Percentiles rank a stretch among this genome's conserved stretches.
These are phyloP conservation scores for Bipolaris zeicola DNA, from an alignment of 2,329 filamentous ascomycete species.

Conservation along the genomic window DNA sequence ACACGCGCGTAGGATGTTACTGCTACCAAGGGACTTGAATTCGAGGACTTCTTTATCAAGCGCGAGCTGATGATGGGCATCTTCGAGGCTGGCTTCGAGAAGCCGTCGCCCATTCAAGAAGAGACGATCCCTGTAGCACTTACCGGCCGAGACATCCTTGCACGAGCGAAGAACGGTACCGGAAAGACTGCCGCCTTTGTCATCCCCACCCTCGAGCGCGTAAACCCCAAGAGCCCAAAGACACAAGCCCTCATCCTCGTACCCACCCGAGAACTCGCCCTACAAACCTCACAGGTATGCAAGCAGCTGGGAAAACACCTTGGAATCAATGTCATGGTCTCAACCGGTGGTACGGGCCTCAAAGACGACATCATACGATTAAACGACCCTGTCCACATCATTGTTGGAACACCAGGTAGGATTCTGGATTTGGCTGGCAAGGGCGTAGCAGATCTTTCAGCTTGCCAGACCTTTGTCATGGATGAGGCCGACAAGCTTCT, in stretches of 20 bases:
- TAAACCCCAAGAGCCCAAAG: constrained; percentile 95
- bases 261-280: constrained; percentile 92
- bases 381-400: constrained; percentile 92
- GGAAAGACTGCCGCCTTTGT: constrained; percentile 98
- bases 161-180: constrained; percentile 96
- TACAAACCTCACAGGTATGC: constrained; percentile 99
- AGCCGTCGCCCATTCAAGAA: constrained; percentile 98
- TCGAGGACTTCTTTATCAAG: constrained; percentile 96
- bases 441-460: constrained; percentile 91
- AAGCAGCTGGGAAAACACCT: constrained; percentile 98
- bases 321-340: constrained; percentile 98
- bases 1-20: constrained; percentile 80
- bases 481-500: constrained; percentile 98
- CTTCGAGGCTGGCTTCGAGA: constrained; percentile 98
- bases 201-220: constrained; percentile 91
- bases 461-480: constrained; percentile 99
- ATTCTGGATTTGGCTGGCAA: constrained; percentile 97
- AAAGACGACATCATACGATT: constrained; percentile 97
- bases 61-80: constrained; percentile 97
- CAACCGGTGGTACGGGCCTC: constrained; percentile 91
- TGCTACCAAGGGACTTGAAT: constrained; percentile 95
- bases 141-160: constrained; percentile 92
- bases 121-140: constrained; percentile 97
- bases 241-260: constrained; percentile 96
- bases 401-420: constrained; percentile 94